Evolutionary conservation across 2,329 filamentous ascomycete species (phyloP), one percentile per base, ranked within the genome.

Genomic region (Cladorrhinum sp.): DNA sequence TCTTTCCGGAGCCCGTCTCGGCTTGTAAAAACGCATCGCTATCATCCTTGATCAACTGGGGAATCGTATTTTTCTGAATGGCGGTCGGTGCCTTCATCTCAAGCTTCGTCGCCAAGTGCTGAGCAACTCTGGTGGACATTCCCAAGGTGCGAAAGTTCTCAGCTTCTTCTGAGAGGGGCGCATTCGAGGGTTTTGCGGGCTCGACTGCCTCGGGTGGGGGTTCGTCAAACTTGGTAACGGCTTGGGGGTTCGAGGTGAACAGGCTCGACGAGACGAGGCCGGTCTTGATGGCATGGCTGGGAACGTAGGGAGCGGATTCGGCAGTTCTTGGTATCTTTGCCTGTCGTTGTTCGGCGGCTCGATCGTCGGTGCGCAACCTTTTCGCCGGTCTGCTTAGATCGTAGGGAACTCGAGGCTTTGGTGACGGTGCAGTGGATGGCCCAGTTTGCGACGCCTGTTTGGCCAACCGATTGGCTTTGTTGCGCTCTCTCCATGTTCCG

Each of bases 1-100:
- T 99, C 78, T 99, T 99, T 76, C 95, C 95, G 0, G 95, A 99
- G 67, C 95, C 95, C 0, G 95, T 99, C 77, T 99, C 90, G 2
- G 95, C 96, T 73, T 98, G 95, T 33, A 99, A 89, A 70, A 99
- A 99, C 1, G 93, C 93, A 78, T 99, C 95, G 51, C 85, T 87
- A 68, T 96, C 90, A 57, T 89, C 88, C 48, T 87, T 87, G 50
- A 96, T 76, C 63, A 99, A 77, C 68, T 95, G 88, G 48, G 90
- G 83, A 42, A 99, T 88, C 0, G 94, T 89, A 64, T 91, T 91
- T 69, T 93, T 93, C 76, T 99, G 95, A 72, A 99, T 97, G 0
- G 91, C 92, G 0, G 95, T 99, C 5, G 95, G 95, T 0, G 91
- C 90, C 72, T 93, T 95, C 73, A 99, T 83, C 60, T 89, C 84